Conservation (phyloP, 176 grass and related monocot genomes). For the Miscanthus lutarioriparius region DNA sequence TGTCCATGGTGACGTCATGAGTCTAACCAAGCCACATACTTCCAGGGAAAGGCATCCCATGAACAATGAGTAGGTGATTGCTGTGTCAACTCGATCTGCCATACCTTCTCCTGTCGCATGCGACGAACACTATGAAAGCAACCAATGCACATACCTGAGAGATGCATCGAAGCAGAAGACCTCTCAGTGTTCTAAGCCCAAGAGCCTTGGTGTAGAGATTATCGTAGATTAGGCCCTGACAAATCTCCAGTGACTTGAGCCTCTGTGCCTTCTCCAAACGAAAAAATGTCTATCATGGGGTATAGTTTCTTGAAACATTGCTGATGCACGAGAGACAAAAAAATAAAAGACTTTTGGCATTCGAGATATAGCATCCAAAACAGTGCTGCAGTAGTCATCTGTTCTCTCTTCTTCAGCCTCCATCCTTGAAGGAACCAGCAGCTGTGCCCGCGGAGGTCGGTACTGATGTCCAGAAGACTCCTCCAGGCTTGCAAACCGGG, state of each 20-base stretch:
- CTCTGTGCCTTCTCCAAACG: not conserved
- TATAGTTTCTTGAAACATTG: too few relatives aligned
- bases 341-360: not conserved
- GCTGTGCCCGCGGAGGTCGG: too few relatives aligned
- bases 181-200: not conserved
- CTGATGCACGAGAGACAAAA: not conserved
- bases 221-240: not conserved
- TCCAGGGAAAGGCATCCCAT: not conserved
- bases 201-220: constrained; percentile 23
- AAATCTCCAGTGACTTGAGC: not conserved
- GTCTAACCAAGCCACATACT: not conserved
- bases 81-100: not conserved
- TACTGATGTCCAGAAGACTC: not conserved
- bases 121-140: constrained; percentile 1
- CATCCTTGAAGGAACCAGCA: too few relatives aligned
- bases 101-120: not conserved
- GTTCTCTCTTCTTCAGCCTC: not conserved
- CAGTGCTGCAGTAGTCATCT: not conserved
- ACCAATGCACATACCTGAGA: not conserved
- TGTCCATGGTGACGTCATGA: not conserved
- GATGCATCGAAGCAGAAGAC: not conserved
- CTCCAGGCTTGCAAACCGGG: not conserved
- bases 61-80: constrained; percentile 5
- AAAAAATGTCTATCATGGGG: too few relatives aligned
- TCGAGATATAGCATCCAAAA: not conserved